phyloP scores from a whole-genome alignment of 2,329 filamentous ascomycete genomes.

The Ophiognomonia clavigignenti-juglandacearum region DNA sequence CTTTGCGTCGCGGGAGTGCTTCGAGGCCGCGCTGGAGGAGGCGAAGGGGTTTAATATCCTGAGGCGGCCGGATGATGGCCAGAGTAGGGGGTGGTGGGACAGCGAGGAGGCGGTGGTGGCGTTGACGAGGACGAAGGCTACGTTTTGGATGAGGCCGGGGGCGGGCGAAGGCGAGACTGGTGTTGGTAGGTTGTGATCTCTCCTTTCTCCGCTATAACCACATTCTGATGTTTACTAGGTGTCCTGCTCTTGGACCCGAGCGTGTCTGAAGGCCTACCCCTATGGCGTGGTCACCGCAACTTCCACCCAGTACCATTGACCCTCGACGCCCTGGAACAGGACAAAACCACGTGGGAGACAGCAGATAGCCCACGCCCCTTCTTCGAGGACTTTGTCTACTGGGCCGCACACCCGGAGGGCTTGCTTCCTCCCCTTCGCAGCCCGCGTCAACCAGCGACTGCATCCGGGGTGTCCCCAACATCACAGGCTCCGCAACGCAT shows the following conservation, averaged over 20 bases:
- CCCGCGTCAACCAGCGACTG: too few species aligned
- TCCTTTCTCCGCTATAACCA: neutral
- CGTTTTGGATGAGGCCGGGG: neutral
- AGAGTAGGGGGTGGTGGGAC: neutral
- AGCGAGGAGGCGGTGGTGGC: neutral
- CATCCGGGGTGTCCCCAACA: too few species aligned
- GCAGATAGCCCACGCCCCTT: neutral
- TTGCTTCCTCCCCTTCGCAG: neutral
- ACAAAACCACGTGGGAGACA: neutral
- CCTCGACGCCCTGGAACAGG: neutral
- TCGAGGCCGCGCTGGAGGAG: neutral
- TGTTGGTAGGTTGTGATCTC: neutral
- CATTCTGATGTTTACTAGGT: neutral
- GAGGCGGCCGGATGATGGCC: neutral
- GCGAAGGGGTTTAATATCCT: neutral
- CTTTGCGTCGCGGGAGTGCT: neutral
- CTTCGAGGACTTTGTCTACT: neutral
- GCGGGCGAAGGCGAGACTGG: neutral
- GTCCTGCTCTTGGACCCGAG: neutral
- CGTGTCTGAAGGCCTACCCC: neutral
- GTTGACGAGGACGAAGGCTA: neutral
- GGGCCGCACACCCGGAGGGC: neutral
- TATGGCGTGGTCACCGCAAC: neutral
- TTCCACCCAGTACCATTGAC: neutral
- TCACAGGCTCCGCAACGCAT: too few species aligned